Evolutionary conservation across 2,329 filamentous ascomycete species (phyloP).

Genomic region (Alternaria postmessia): DNA sequence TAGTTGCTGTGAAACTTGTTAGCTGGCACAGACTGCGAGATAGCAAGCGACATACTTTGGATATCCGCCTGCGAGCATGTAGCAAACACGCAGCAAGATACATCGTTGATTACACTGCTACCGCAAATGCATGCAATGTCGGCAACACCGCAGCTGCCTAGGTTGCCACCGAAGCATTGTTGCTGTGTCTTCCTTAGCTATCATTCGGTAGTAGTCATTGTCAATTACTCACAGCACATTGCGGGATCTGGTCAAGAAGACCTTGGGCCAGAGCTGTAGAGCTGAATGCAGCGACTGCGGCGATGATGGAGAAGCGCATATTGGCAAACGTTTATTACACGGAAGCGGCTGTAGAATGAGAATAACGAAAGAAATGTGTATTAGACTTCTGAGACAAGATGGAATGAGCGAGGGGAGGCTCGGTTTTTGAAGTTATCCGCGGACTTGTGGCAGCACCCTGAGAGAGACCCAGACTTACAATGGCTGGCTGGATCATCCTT

Average conservation of each 20-base stretch:
- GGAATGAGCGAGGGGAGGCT: neutral
- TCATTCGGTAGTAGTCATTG: neutral
- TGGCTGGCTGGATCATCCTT: constrained; percentile 1
- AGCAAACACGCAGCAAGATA: constrained; percentile 56
- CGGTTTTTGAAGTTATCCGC: neutral
- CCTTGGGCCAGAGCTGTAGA: constrained; percentile 36
- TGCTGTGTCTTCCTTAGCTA: constrained; percentile 21
- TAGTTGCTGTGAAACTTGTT: neutral
- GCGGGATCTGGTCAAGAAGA: constrained; percentile 33
- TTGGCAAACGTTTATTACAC: neutral
- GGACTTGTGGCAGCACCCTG: neutral
- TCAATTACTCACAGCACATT: constrained; percentile 35
- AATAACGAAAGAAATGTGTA: neutral
- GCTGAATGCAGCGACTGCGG: constrained; percentile 35
- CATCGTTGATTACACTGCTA: constrained; percentile 47
- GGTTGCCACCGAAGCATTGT: constrained; percentile 49
- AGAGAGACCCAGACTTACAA: neutral
- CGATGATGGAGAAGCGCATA: constrained; percentile 41
- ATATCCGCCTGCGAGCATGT: constrained; percentile 50
- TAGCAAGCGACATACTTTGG: constrained; percentile 8
- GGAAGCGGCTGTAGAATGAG: neutral
- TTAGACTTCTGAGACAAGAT: neutral
- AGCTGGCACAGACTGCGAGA: neutral
- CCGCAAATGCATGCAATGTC: constrained; percentile 56
- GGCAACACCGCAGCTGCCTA: constrained; percentile 50